Evolutionary conservation across 805 yeast species (phyloP).

Genomic region (Candida quercuum): DNA sequence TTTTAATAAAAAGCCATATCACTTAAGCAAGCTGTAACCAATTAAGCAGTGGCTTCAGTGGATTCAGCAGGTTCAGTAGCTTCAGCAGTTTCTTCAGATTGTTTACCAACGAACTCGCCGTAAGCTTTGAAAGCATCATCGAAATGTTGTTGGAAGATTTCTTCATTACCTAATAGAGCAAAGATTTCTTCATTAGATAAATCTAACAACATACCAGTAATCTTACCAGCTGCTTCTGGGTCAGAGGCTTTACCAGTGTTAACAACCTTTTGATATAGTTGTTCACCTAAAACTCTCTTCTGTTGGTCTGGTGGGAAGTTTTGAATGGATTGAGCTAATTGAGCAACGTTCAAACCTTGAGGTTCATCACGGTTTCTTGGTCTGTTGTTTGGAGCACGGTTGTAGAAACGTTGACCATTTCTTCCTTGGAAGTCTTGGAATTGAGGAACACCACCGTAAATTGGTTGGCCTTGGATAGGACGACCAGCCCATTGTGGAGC

Average conservation of each 20-base stretch:
- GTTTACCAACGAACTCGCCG: slow-evolving; percentile 58
- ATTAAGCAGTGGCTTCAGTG: slow-evolving; percentile 11
- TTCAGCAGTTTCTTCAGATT: slow-evolving; percentile 23
- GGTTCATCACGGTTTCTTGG: slow-evolving; percentile 31
- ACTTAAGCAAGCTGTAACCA: slow-evolving; percentile 10
- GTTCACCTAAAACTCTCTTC: slow-evolving; percentile 98
- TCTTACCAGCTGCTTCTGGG: slow-evolving; percentile 95
- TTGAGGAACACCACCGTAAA: slow-evolving; percentile 83
- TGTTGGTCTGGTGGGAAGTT: slow-evolving; percentile 81
- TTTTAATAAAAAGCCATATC: not conserved
- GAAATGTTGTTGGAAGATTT: slow-evolving; percentile 82
- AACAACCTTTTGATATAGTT: slow-evolving; percentile 87
- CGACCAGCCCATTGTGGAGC: slow-evolving; percentile 52
- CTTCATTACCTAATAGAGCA: slow-evolving; percentile 85
- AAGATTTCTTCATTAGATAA: slow-evolving; percentile 89
- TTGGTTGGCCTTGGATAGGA: slow-evolving; percentile 77
- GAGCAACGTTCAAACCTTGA: slow-evolving; percentile 23
- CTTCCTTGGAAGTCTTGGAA: slow-evolving; percentile 58
- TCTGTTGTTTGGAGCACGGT: slow-evolving; percentile 29
- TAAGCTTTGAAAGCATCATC: slow-evolving; percentile 93
- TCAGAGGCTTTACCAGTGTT: slow-evolving; percentile 84
- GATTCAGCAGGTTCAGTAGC: slow-evolving; percentile 9
- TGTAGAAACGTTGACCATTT: slow-evolving; percentile 38
- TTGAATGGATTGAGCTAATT: slow-evolving; percentile 57
- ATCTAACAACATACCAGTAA: slow-evolving; percentile 98